Percentiles rank a stretch among this genome's conserved stretches.
Conservation (phyloP, 306 rosid genomes). For the Trifolium subterraneum region DNA sequence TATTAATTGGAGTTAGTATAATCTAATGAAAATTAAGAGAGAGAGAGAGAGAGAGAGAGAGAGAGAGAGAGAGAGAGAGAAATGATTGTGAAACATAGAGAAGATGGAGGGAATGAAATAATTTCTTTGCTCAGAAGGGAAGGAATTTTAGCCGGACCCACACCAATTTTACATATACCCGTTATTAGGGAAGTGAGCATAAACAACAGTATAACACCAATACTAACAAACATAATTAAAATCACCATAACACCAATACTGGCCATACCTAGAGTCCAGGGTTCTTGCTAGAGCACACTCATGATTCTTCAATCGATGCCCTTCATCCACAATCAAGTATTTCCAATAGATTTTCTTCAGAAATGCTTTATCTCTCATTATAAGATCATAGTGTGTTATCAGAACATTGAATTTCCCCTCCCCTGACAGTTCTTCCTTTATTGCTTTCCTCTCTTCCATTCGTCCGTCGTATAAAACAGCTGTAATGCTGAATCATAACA, state of each 20-base stretch:
- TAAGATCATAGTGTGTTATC: constrained; percentile 95
- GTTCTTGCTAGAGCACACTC: constrained; percentile 97
- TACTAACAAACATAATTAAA: constrained; percentile 5
- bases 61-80: not conserved
- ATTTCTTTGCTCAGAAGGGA: not conserved
- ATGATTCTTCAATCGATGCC: constrained; percentile 94
- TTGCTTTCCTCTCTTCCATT: constrained; percentile 88
- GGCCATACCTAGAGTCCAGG: constrained; percentile 82
- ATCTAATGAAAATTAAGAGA: constrained; percentile 6
- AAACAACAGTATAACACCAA: constrained; percentile 28
- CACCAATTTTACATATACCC: not conserved
- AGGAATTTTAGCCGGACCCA: not conserved
- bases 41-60: not conserved
- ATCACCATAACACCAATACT: constrained; percentile 17
- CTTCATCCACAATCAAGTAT: constrained; percentile 99
- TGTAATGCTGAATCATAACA: constrained; percentile 64
- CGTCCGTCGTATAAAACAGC: constrained; percentile 93
- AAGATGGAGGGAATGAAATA: not conserved
- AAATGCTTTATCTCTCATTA: constrained; percentile 97
- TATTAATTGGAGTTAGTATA: not conserved
- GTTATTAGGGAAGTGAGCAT: constrained; percentile 7
- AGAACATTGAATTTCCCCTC: constrained; percentile 92
- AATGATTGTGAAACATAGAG: not conserved
- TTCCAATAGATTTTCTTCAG: constrained; percentile 90
- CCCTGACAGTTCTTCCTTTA: constrained; percentile 86